A percentile compares a stretch with the other conserved stretches of the same genome.
phyloP scores from a whole-genome alignment of 176 grass and related monocot species.

The Dendrocalamus sinicus region DNA sequence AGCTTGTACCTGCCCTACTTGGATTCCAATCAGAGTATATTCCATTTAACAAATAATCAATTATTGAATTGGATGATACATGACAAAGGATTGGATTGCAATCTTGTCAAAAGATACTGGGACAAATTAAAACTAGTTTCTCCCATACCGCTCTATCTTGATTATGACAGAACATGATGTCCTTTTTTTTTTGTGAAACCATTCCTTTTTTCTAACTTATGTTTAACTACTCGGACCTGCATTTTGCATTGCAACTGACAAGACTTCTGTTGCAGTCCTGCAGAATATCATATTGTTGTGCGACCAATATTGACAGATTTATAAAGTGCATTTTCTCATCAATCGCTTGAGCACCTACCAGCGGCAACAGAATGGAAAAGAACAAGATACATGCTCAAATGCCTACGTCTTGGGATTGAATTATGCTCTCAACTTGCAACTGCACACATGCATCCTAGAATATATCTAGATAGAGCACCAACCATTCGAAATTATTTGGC shows the following conservation, averaged over 20 bases:
- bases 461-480: neutral
- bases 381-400: neutral
- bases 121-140: slow-evolving; percentile 27
- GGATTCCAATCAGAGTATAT: slow-evolving; percentile 11
- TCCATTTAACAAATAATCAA: neutral
- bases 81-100: slow-evolving; percentile 8
- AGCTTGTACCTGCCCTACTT: neutral
- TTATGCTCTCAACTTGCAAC: neutral
- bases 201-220: neutral
- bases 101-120: slow-evolving; percentile 48
- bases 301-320: neutral
- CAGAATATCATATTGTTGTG: neutral
- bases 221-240: neutral
- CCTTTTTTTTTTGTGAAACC: neutral
- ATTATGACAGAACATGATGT: neutral
- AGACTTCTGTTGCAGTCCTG: neutral
- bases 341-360: neutral
- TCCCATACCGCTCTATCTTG: neutral
- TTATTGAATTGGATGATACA: slow-evolving; percentile 17
- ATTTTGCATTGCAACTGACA: slow-evolving; percentile 6
- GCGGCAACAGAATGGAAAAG: neutral
- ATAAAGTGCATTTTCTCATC: neutral
- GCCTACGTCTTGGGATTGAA: too few species aligned
- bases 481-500: neutral
- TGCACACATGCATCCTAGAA: neutral